Evolutionary conservation across 306 rosid species (phyloP).

Genomic region (Begonia fuchsioides): DNA sequence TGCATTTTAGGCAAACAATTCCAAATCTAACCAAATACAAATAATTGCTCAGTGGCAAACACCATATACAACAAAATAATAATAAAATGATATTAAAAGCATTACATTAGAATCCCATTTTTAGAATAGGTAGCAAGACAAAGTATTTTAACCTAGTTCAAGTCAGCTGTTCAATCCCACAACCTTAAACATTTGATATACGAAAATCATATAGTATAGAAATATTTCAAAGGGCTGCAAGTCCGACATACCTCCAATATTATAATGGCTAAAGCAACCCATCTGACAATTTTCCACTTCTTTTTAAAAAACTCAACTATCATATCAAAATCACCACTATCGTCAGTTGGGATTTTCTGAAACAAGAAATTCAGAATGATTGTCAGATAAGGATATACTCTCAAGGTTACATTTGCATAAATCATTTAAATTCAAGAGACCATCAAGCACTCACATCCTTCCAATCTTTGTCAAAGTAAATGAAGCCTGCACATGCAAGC

Average conservation of each 20-base stretch:
- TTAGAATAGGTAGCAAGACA: background rate
- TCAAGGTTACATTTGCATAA: conserved; percentile 10
- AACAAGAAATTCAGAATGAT: conserved; percentile 1
- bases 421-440: background rate
- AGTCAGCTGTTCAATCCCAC: background rate
- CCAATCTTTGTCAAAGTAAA: conserved; percentile 85
- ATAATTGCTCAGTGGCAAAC: background rate
- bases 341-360: conserved; percentile 68
- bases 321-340: conserved; percentile 62
- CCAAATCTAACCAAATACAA: too few relatives aligned
- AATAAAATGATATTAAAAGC: background rate
- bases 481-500: conserved; percentile 73
- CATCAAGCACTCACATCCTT: conserved; percentile 36
- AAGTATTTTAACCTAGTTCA: background rate
- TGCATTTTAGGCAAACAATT: too few relatives aligned
- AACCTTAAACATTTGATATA: too few relatives aligned
- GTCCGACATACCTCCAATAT: too few relatives aligned
- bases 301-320: conserved; percentile 48
- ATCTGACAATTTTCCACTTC: conserved; percentile 56
- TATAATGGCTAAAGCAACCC: conserved; percentile 48
- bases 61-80: background rate
- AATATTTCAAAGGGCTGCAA: conserved; percentile 38
- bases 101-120: background rate
- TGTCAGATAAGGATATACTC: background rate
- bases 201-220: background rate